Base-by-base conservation (phyloP, 192 early-diverging fungal genomes). In the Podila minutissima region DNA sequence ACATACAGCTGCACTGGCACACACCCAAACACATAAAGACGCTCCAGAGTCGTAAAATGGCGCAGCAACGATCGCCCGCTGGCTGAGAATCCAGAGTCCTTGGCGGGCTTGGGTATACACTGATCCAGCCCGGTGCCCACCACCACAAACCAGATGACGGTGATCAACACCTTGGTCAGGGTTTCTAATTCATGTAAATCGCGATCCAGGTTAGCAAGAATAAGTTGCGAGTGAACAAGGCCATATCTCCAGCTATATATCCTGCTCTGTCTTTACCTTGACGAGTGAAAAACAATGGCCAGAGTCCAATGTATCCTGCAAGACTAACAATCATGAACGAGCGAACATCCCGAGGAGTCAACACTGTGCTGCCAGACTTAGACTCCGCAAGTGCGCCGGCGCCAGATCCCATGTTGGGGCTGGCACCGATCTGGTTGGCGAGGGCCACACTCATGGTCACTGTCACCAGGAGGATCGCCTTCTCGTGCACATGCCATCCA, bases 401-500 rank as follows among this genome's bases (percentile, higher is more conserved):
- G 10, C 71, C 71, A 6, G 64, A 24, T 55, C 75, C 75, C n/a
- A 66, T 71, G 55, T 67, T 69, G 33, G 77, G 72, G 50, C 61
- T 66, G 5, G 70, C 28, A 51, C 82, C 62, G 67, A 70, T 57
- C 83, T 74, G 64, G 81, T 72, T 63, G 66, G 81, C 82, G 83
- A 72, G 50, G 82, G 89, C 60, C 66, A 85, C 67, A 75, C 68
- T 81, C 77, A 81, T 81, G 0, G 77, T 81, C 24, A 81, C 71
- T 10, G 77, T 81, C 29, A 95, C 88, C 67, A 97, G 67, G 67
- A 99, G 84, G 17, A 97, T 90, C 0, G 97, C 97, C 82, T 99
- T 99, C 70, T 99, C 97, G 69, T 99, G 97, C 20, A 99, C 97
- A 85, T 99, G 97, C 97, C 97, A 99, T 41, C 96, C 96, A 83